Percentiles rank a stretch among this genome's conserved stretches.
phyloP scores from a whole-genome alignment of 2,329 filamentous ascomycete genomes.

The Cryphonectria nitschkei region DNA sequence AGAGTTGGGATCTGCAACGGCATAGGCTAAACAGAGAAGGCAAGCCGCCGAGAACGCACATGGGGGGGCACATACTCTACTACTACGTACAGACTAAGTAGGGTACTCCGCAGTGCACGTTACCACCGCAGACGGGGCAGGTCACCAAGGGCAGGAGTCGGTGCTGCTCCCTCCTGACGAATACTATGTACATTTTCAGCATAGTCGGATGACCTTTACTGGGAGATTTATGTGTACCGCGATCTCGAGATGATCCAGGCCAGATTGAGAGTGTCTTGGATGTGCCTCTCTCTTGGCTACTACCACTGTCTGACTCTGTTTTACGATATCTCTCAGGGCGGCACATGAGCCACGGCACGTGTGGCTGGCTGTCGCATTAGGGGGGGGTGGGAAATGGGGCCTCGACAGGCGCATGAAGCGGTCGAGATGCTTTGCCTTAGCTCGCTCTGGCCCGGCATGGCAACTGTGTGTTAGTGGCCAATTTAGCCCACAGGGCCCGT shows the following conservation, averaged over 20 bases:
- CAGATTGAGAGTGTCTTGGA: neutral
- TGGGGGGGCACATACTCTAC: neutral
- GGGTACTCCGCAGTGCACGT: slow-evolving; percentile 4
- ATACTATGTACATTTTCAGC: neutral
- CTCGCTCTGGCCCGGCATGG: neutral
- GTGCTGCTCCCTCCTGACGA: neutral
- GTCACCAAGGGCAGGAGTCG: slow-evolving; percentile 2
- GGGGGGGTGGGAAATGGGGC: neutral
- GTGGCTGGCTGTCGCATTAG: neutral
- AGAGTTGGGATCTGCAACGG: neutral
- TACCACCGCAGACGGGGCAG: neutral
- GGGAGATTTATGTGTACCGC: neutral
- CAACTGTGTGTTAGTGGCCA: slow-evolving; percentile 2
- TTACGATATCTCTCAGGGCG: neutral
- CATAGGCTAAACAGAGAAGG: neutral
- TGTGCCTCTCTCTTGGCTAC: neutral
- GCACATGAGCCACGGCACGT: neutral
- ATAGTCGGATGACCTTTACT: neutral
- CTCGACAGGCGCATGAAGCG: neutral
- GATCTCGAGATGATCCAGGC: neutral
- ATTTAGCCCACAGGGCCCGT: slow-evolving; percentile 8
- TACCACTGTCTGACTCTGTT: neutral
- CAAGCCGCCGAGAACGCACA: neutral
- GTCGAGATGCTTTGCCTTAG: slow-evolving; percentile 6
- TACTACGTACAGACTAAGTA: neutral